phyloP scores from a whole-genome alignment of 2,329 filamentous ascomycete species.

The Epichloe typhina region DNA sequence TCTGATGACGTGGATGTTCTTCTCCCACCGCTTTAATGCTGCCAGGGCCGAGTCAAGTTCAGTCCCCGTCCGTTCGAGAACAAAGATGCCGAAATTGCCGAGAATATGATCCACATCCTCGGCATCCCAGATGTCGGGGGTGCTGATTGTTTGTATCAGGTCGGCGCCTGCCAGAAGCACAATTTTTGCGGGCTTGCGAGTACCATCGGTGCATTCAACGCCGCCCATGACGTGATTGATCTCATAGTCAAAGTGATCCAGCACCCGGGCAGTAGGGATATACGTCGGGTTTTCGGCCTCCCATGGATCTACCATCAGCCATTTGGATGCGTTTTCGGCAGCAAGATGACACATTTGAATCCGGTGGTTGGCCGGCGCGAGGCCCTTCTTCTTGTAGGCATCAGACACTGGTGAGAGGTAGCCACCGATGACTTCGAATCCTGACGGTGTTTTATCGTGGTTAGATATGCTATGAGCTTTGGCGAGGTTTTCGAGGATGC shows the following conservation, averaged over 20 bases:
- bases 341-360: constrained; percentile 72
- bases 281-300: constrained; percentile 74
- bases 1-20: constrained; percentile 78
- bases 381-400: constrained; percentile 24
- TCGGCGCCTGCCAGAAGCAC: constrained; percentile 71
- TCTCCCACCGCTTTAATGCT: constrained; percentile 67
- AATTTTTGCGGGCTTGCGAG: constrained; percentile 55
- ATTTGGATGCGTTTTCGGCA: constrained; percentile 57
- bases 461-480: not conserved
- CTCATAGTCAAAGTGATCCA: constrained; percentile 85
- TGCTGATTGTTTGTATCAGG: constrained; percentile 61
- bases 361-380: constrained; percentile 25
- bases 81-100: constrained; percentile 68
- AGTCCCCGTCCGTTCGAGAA: constrained; percentile 77
- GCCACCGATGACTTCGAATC: constrained; percentile 73
- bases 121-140: constrained; percentile 65
- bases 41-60: constrained; percentile 79
- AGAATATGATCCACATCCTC: constrained; percentile 82
- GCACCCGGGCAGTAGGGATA: constrained; percentile 74
- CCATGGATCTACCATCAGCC: constrained; percentile 78
- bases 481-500: not conserved
- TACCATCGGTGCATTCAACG: constrained; percentile 54
- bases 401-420: constrained; percentile 29
- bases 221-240: constrained; percentile 71
- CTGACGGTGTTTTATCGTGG: constrained; percentile 8